phyloP scores from a whole-genome alignment of 371 early-diverging fungal genomes.

The Syncephalastrum racemosum region DNA sequence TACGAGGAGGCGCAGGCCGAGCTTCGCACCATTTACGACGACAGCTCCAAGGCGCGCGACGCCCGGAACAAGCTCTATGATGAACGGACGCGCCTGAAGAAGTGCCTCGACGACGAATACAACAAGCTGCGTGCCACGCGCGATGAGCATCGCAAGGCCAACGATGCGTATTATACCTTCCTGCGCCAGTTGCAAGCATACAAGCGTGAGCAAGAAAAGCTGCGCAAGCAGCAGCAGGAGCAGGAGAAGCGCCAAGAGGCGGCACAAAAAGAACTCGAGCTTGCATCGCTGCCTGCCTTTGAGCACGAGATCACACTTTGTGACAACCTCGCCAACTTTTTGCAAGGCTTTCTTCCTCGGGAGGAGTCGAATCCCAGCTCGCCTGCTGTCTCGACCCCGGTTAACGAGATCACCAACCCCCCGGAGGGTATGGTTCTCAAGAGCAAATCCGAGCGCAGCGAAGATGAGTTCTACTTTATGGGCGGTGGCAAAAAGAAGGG shows the following conservation, averaged over 20 bases:
- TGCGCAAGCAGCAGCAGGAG: constrained; percentile 68
- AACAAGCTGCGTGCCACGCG: constrained; percentile 65
- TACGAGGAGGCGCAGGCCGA: constrained; percentile 68
- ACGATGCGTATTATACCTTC: constrained; percentile 75
- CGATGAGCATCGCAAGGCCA: constrained; percentile 71
- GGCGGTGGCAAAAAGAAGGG: constrained; percentile 59
- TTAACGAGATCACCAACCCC: constrained; percentile 10
- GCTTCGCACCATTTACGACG: constrained; percentile 64
- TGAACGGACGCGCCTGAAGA: constrained; percentile 73
- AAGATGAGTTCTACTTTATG: constrained; percentile 77
- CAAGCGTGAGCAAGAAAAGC: constrained; percentile 63
- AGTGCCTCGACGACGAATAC: constrained; percentile 72
- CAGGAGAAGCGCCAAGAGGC: constrained; percentile 61
- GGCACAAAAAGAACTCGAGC: constrained; percentile 76
- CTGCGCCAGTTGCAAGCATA: constrained; percentile 76
- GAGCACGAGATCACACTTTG: constrained; percentile 81
- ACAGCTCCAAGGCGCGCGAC: constrained; percentile 61
- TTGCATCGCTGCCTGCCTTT: constrained; percentile 89
- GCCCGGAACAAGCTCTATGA: constrained; percentile 71
- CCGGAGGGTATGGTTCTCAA: constrained; percentile 63
- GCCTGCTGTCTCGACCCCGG: constrained; percentile 17
- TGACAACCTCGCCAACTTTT: constrained; percentile 74
- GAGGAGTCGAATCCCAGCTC: constrained; percentile 8
- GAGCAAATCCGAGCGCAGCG: constrained; percentile 64
- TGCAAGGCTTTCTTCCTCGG: constrained; percentile 44